Evolutionary conservation across 2,329 filamentous ascomycete genomes (phyloP), one percentile per base, ranked within the genome.

Genomic region (Helminthosporium solani): DNA sequence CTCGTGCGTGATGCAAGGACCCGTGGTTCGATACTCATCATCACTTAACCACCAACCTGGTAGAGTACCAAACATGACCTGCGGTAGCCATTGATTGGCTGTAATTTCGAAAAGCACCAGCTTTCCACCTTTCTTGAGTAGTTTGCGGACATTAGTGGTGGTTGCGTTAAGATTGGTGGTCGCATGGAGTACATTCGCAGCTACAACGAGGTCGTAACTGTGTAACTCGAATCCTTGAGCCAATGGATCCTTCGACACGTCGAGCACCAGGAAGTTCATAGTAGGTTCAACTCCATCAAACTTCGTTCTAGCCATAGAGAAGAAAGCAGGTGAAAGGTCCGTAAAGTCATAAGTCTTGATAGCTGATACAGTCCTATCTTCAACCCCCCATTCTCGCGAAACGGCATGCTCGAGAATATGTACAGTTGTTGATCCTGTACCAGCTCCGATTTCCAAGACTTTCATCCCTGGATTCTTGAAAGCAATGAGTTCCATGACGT

Each of bases 391-490:
- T 12, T 11, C 25, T 30, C 30, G 20, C 34, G 33, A 18, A 2
- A 8, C 12, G n/a, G 56, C 23, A 7, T 33, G 21, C 6, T 42
- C 27, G 4, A 56, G 41, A 1, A 52, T 35, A 12, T 45, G 16
- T 23, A 31, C 28, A 6, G 51, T 52, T 3, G 42, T 46, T 7
- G 39, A 42, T 6, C 54, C 52, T 8, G 49, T 57, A 2, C 54
- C 54, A 12, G 49, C 51, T 2, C 53, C 52, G n/a, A 57, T 27
- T 38, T 57, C 54, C 6, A 55, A 16, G n/a, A 50, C 35, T 3
- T 48, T 63, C 1, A 70, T 53, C 1, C 28, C 33, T 3, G 70
- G 70, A 14, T 55, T 69, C 28, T 45, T 38, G 42, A 49, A 49
- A 11, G 28, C 19, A 7, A 46, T 25, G n/a, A 28, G 39, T 14